phyloP scores from a whole-genome alignment of 441 rosid genomes.

The Metrosideros polymorpha region DNA sequence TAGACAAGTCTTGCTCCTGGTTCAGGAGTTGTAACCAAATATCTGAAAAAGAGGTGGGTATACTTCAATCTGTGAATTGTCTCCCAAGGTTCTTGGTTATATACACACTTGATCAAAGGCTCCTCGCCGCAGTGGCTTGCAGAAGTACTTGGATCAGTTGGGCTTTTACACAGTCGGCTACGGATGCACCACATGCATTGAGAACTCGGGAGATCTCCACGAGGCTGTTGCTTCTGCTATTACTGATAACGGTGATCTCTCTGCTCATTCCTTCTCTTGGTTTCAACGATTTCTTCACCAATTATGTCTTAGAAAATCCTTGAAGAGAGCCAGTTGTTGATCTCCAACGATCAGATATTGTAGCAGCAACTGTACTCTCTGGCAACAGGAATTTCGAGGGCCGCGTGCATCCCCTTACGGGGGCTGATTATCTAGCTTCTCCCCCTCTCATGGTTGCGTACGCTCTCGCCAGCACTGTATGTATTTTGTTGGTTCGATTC shows the following conservation, averaged over 20 bases:
- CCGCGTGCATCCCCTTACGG: slow-evolving; percentile 80
- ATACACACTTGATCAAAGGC: slow-evolving; percentile 5
- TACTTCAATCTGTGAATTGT: not conserved
- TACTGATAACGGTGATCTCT: slow-evolving; percentile 55
- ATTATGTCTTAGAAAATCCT: not conserved
- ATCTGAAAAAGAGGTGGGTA: slow-evolving; percentile 56
- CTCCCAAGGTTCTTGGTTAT: not conserved
- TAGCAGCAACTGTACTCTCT: slow-evolving; percentile 85
- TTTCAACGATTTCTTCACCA: not conserved
- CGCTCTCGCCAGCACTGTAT: slow-evolving; percentile 89
- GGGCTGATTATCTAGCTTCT: slow-evolving; percentile 94
- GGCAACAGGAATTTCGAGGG: slow-evolving; percentile 96
- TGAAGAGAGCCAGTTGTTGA: not conserved
- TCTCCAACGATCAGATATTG: slow-evolving; percentile 43
- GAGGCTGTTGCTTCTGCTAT: slow-evolving; percentile 80
- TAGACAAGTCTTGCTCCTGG: slow-evolving; percentile 97
- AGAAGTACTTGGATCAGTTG: slow-evolving; percentile 65
- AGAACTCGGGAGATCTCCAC: slow-evolving; percentile 87
- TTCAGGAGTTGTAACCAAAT: slow-evolving; percentile 86
- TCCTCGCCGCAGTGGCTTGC: slow-evolving; percentile 63
- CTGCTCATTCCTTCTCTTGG: not conserved
- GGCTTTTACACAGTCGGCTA: slow-evolving; percentile 87
- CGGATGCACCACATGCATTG: slow-evolving; percentile 94
- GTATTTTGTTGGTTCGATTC: not conserved
- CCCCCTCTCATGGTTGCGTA: slow-evolving; percentile 94